Evolutionary conservation across 306 rosid genomes (phyloP), one percentile per base, ranked within the genome.

Genomic region (Lathyrus tuberosus): DNA sequence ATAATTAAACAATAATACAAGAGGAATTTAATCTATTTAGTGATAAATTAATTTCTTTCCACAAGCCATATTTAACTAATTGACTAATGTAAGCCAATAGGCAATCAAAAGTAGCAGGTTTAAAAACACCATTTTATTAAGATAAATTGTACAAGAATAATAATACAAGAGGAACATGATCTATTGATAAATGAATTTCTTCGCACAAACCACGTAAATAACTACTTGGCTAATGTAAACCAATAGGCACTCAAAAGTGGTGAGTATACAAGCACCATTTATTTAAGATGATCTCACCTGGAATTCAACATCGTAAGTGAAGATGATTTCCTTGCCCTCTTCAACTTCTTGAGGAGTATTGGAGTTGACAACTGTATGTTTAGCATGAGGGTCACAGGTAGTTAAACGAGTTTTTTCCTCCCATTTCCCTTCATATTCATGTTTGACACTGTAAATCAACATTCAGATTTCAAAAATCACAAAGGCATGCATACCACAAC

Each of bases 271-370:
- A 22, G 57, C 43, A 41, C 8, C 24, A 38, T 33, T 67, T 20
- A 11, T 65, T 53, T 62, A 62, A 33, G 67, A 62, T 42, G 57
- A 65, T 47, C 87, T 84, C 69, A 91, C 99, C 99, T 84, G 84
- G 78, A 94, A 94, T 40, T 87, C 97, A 71, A 94, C 97, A 75
- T 94, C 99, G 56, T 87, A 94, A 0, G 97, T 94, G 78, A 94
- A 91, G 65, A 94, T 65, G 53, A 94, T 87, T 62, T 94, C 99
- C 74, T 86, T 83, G 61, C 86, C 85, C 65, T 87, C 92, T 13
- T 86, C 97, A 53, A 94, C 97, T 77, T 94, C 99, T 82, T 91
- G 99, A 62, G 99, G 99, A 48, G 71, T 65, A 85, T 94, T 91
- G 62, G 96, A 88, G 80, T 87, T 94, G 35, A 81, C 78, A 62